Evolutionary conservation across 177 flowering plant species (phyloP).

Genomic region (Vitis hybrid): DNA sequence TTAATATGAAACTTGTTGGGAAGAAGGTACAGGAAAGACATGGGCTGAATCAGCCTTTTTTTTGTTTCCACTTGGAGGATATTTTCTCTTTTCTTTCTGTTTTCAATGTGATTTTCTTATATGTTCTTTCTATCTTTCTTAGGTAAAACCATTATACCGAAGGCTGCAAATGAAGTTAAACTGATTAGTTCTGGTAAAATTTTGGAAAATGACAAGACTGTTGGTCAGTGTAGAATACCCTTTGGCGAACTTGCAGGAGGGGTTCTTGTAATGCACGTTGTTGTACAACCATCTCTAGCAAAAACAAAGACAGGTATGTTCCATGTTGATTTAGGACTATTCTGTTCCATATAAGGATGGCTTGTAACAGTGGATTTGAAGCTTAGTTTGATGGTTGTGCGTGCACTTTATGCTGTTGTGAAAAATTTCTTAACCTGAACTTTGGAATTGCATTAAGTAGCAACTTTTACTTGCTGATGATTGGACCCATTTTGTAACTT

Average conservation of each 20-base stretch:
- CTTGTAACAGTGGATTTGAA: neutral
- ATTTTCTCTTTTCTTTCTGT: neutral
- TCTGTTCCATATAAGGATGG: neutral
- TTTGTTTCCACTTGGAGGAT: neutral
- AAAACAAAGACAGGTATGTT: conserved; percentile 57
- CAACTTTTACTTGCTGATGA: neutral
- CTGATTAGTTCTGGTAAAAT: conserved; percentile 64
- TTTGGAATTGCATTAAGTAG: neutral
- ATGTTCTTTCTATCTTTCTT: neutral
- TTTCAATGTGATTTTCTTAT: neutral
- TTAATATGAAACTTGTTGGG: no score
- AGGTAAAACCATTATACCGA: conserved; percentile 57
- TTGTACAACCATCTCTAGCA: conserved; percentile 62
- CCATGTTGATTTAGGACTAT: neutral
- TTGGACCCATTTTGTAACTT: no score
- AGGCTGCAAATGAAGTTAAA: conserved; percentile 60
- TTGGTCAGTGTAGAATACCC: conserved; percentile 58
- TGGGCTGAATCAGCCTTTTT: neutral
- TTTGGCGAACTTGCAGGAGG: conserved; percentile 57
- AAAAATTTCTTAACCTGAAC: no score
- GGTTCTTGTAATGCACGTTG: conserved; percentile 66
- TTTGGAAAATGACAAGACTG: conserved; percentile 67
- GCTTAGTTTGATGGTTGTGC: neutral
- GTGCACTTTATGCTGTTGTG: no score
- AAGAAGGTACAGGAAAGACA: no score